Conservation (phyloP, 352 stramenopile species). For the Saprolegnia parasitica region DNA sequence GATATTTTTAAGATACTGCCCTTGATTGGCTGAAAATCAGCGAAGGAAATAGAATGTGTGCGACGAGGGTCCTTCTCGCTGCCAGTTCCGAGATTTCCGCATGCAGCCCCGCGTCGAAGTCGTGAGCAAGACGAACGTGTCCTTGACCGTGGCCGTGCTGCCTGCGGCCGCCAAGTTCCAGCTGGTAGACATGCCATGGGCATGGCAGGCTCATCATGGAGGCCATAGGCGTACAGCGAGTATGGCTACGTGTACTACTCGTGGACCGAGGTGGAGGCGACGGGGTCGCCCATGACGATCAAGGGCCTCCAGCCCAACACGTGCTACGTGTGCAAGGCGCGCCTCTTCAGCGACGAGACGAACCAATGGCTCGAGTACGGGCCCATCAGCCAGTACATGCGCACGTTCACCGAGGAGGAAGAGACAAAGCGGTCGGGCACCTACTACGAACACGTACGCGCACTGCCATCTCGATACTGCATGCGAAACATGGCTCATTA, state of each 20-base stretch:
- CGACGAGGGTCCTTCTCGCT: background rate
- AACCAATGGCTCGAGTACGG: slow-evolving; percentile 76
- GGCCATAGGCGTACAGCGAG: slow-evolving; percentile 59
- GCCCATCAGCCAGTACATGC: slow-evolving; percentile 55
- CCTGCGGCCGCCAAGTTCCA: slow-evolving; percentile 25
- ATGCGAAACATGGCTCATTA: slow-evolving; percentile 19
- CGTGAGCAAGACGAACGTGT: slow-evolving; percentile 29
- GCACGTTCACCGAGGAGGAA: slow-evolving; percentile 84
- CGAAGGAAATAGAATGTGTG: background rate
- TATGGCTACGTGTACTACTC: slow-evolving; percentile 87
- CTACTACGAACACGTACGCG: slow-evolving; percentile 70
- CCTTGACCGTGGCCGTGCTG: slow-evolving; percentile 12
- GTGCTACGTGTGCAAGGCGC: slow-evolving; percentile 75
- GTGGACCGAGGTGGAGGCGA: slow-evolving; percentile 68
- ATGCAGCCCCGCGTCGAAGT: slow-evolving; percentile 23
- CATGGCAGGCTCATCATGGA: background rate
- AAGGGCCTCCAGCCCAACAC: slow-evolving; percentile 70
- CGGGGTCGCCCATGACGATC: slow-evolving; percentile 49
- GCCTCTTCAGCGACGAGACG: slow-evolving; percentile 54
- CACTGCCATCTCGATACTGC: background rate
- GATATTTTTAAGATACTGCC: slow-evolving; percentile 10
- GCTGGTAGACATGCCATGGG: slow-evolving; percentile 27
- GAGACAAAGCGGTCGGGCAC: slow-evolving; percentile 81
- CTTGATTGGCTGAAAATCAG: slow-evolving; percentile 18
- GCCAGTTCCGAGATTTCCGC: background rate